Conservation (phyloP, 805 yeast genomes). For the Ogataea methanolica region DNA sequence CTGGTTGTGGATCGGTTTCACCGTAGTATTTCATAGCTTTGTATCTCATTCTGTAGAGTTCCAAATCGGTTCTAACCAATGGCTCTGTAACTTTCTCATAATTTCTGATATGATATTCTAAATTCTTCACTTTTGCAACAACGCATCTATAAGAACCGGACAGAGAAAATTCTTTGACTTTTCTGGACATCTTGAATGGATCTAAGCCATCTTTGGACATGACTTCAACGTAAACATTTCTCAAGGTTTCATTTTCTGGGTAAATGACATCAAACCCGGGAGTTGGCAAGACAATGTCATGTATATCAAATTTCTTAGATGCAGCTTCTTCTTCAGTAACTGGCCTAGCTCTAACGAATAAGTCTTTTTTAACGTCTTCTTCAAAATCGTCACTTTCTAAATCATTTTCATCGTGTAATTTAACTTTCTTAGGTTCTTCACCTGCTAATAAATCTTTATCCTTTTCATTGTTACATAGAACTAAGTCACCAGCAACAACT, state of each 20-base stretch:
- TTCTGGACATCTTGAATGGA: conserved; percentile 80
- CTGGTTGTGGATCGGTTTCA: conserved; percentile 6
- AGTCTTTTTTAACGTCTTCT: conserved; percentile 64
- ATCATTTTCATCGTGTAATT: conserved; percentile 20
- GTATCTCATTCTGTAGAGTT: conserved; percentile 36
- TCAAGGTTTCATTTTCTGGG: conserved; percentile 63
- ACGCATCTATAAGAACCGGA: conserved; percentile 85
- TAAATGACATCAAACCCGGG: conserved; percentile 93
- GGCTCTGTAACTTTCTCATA: conserved; percentile 67
- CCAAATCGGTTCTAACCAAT: conserved; percentile 74
- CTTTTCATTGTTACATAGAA: conserved; percentile 39
- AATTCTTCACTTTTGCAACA: conserved; percentile 56
- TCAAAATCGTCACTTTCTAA: conserved; percentile 50
- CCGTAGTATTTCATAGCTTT: conserved; percentile 8
- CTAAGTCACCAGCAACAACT: conserved; percentile 79
- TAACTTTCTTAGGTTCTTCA: neutral
- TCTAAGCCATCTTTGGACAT: conserved; percentile 83
- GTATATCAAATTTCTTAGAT: conserved; percentile 54
- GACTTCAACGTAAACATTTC: conserved; percentile 56
- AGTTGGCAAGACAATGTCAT: conserved; percentile 88
- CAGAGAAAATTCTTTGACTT: conserved; percentile 81
- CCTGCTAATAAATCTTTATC: conserved; percentile 8
- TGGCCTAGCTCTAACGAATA: conserved; percentile 62
- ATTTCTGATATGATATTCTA: conserved; percentile 58
- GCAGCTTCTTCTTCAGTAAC: conserved; percentile 72